Conservation (phyloP, 257 asterid species). For the Nicotiana otophora region DNA sequence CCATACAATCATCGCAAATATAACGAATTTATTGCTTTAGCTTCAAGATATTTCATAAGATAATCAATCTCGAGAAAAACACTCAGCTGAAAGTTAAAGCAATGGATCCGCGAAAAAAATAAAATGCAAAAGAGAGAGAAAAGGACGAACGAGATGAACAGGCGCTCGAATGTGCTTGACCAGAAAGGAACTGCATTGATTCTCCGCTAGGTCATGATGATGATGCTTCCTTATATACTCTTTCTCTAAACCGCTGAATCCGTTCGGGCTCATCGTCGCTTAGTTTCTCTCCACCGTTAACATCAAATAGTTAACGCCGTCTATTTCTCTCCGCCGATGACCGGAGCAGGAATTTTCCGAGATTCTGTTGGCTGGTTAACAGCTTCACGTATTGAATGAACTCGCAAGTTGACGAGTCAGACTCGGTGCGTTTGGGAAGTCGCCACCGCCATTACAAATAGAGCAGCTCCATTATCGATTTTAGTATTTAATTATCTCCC, state of each 20-base stretch:
- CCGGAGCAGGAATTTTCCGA: neutral
- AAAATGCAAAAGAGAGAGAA: neutral
- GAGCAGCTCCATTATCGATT: conserved; percentile 4
- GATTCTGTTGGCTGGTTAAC: neutral
- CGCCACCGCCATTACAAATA: conserved; percentile 8
- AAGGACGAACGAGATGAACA: conserved; percentile 50
- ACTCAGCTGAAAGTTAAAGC: conserved; percentile 7
- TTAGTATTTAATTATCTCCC: neutral
- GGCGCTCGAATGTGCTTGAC: conserved; percentile 68
- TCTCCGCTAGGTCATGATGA: conserved; percentile 40
- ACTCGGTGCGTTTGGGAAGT: neutral
- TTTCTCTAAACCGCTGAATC: conserved; percentile 40
- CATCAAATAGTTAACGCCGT: neutral
- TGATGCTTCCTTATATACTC: conserved; percentile 58
- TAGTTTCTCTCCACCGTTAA: neutral
- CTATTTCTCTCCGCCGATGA: neutral
- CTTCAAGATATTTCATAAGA: neutral
- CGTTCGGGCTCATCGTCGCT: conserved; percentile 35
- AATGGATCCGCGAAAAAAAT: conserved; percentile 1
- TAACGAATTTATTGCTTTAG: neutral
- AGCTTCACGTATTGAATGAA: conserved; percentile 2
- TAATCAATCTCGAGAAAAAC: neutral
- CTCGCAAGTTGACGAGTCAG: conserved; percentile 8
- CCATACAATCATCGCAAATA: neutral
- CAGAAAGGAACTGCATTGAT: conserved; percentile 64